phyloP scores from a whole-genome alignment of 2,329 filamentous ascomycete species.

The Scolecobasidium constrictum region DNA sequence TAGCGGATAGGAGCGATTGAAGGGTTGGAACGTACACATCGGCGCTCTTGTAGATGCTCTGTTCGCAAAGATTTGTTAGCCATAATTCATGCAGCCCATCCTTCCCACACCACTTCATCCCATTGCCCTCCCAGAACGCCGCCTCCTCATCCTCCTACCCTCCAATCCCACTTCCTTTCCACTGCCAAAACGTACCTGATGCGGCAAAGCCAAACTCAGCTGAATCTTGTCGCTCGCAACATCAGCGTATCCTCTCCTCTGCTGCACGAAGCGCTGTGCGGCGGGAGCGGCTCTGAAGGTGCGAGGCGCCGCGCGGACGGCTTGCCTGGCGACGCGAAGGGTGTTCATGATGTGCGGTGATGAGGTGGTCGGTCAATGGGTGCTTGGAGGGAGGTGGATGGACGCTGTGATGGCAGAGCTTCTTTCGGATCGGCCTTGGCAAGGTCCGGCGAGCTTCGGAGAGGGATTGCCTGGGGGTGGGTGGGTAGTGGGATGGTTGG shows the following conservation, averaged over 20 bases:
- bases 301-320: slow-evolving; percentile 72
- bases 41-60: slow-evolving; percentile 60
- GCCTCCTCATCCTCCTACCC: not conserved
- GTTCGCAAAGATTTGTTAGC: slow-evolving; percentile 19
- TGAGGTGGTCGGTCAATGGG: not conserved
- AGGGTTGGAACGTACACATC: slow-evolving; percentile 61
- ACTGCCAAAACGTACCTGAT: slow-evolving; percentile 64
- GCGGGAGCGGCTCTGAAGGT: slow-evolving; percentile 48
- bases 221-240: slow-evolving; percentile 61
- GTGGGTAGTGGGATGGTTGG: no score
- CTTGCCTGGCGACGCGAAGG: slow-evolving; percentile 82
- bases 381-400: not conserved
- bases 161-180: not conserved
- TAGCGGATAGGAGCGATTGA: no score
- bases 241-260: slow-evolving; percentile 70
- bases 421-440: no score
- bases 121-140: slow-evolving; percentile 10
- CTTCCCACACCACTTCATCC: slow-evolving; percentile 10
- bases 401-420: not conserved
- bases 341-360: slow-evolving; percentile 61
- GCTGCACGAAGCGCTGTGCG: slow-evolving; percentile 49
- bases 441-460: no score
- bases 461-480: no score
- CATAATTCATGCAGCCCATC: slow-evolving; percentile 6
- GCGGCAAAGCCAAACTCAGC: slow-evolving; percentile 93